Evolutionary conservation across 2,329 filamentous ascomycete genomes (phyloP).

Genomic region (Cercospora sp.): DNA sequence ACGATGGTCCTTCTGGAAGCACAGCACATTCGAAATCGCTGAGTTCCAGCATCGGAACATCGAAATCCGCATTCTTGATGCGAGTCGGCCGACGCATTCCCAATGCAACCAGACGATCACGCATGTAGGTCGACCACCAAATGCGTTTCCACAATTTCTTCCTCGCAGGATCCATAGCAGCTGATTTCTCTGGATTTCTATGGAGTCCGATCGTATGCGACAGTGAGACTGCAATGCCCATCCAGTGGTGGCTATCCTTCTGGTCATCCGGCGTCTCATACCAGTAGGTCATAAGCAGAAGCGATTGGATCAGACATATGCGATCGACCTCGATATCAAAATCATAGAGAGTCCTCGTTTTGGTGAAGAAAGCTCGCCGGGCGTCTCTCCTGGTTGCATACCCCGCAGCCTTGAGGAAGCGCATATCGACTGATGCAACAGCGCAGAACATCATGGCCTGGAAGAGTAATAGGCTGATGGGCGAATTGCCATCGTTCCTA

Average conservation of each 20-base stretch:
- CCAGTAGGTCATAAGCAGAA: constrained; percentile 94
- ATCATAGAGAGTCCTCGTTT: constrained; percentile 85
- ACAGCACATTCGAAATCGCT: constrained; percentile 78
- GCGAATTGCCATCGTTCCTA: constrained; percentile 65
- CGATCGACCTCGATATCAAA: constrained; percentile 93
- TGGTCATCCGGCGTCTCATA: constrained; percentile 96
- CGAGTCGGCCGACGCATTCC: constrained; percentile 91
- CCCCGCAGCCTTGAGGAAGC: constrained; percentile 72
- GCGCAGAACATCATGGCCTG: constrained; percentile 95
- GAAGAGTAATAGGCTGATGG: constrained; percentile 82
- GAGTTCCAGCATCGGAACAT: constrained; percentile 84
- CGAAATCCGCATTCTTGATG: constrained; percentile 90
- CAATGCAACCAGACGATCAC: constrained; percentile 85
- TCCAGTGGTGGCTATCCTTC: constrained; percentile 98
- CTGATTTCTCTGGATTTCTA: constrained; percentile 74
- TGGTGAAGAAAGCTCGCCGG: constrained; percentile 84
- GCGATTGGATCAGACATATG: constrained; percentile 80
- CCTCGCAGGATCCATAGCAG: constrained; percentile 67
- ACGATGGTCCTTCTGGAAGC: constrained; percentile 62
- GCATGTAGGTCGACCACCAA: constrained; percentile 98
- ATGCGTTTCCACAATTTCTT: constrained; percentile 90
- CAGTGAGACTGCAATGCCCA: constrained; percentile 90
- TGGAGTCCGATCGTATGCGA: constrained; percentile 93
- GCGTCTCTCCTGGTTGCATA: constrained; percentile 77
- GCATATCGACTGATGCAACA: constrained; percentile 82